These are phyloP conservation scores for Venturia asperata DNA, from an alignment of 2,329 filamentous ascomycete genomes.

Conservation along the genomic window DNA sequence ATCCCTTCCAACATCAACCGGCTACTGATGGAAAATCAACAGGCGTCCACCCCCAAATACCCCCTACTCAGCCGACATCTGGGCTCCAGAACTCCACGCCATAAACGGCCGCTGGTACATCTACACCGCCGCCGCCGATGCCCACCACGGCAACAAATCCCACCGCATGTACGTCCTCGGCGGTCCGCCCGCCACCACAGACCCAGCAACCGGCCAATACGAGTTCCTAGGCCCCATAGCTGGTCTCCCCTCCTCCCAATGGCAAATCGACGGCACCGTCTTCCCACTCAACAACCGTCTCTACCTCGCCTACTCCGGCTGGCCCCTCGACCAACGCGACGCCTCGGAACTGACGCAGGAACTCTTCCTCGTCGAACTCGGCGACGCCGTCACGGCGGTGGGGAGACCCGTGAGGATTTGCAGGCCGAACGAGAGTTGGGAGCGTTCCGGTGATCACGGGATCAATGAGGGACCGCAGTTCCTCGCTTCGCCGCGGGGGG, in stretches of 20 bases:
- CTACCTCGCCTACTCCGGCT: slow-evolving; percentile 42
- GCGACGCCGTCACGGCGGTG: slow-evolving; percentile 30
- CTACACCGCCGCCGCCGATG: slow-evolving; percentile 42
- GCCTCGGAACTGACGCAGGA: slow-evolving; percentile 36
- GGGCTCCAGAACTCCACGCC: slow-evolving; percentile 50
- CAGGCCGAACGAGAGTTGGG: slow-evolving; percentile 36
- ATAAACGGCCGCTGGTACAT: slow-evolving; percentile 48
- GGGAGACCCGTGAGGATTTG: slow-evolving; percentile 33
- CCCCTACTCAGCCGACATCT: slow-evolving; percentile 41
- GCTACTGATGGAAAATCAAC: not conserved
- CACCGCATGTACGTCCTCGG: slow-evolving; percentile 42
- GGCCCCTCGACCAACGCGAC: slow-evolving; percentile 33
- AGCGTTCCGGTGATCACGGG: slow-evolving; percentile 34
- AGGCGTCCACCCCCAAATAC: slow-evolving; percentile 38
- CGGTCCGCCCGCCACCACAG: slow-evolving; percentile 31
- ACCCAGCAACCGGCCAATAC: slow-evolving; percentile 31
- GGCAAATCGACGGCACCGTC: slow-evolving; percentile 44
- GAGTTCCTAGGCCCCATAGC: slow-evolving; percentile 36
- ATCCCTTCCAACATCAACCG: slow-evolving; percentile 24
- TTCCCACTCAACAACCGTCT: slow-evolving; percentile 33
- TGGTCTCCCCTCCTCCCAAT: slow-evolving; percentile 38
- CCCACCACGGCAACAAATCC: slow-evolving; percentile 36
- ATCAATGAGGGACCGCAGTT: slow-evolving; percentile 42
- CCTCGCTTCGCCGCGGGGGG: slow-evolving; percentile 29
- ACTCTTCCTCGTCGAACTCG: slow-evolving; percentile 38